Percentiles rank a stretch among this genome's conserved stretches.
Conservation (phyloP, 371 early-diverging fungal genomes). For the Mucor mucedo region DNA sequence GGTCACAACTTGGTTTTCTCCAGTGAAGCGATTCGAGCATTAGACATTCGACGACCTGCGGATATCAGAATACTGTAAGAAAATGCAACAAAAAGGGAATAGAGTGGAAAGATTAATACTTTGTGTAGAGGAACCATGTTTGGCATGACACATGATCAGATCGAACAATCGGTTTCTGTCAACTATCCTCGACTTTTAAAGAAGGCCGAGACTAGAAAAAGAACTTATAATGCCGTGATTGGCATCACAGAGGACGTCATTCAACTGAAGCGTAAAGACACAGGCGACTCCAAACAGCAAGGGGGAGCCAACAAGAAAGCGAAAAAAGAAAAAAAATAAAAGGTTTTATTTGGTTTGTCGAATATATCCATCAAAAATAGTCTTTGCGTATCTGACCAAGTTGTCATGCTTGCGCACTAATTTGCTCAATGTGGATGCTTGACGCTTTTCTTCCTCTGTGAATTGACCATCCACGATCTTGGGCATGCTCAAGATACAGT, state of each 20-base stretch:
- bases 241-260: slow-evolving; percentile 37
- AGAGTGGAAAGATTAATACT: not conserved
- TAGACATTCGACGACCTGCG: slow-evolving; percentile 83
- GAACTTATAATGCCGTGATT: slow-evolving; percentile 58
- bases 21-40: slow-evolving; percentile 76
- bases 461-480: slow-evolving; percentile 30
- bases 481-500: slow-evolving; percentile 55
- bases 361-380: slow-evolving; percentile 33
- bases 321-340: slow-evolving; percentile 18
- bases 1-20: slow-evolving; percentile 90
- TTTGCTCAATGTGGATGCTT: slow-evolving; percentile 48
- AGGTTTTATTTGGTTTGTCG: not conserved
- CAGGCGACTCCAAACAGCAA: not conserved
- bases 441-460: slow-evolving; percentile 42
- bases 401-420: slow-evolving; percentile 60
- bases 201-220: slow-evolving; percentile 66
- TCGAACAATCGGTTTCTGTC: slow-evolving; percentile 35
- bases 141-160: slow-evolving; percentile 46
- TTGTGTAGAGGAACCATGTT: slow-evolving; percentile 40
- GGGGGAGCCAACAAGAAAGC: slow-evolving; percentile 23
- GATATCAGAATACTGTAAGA: slow-evolving; percentile 87
- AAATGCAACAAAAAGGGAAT: not conserved
- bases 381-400: slow-evolving; percentile 55
- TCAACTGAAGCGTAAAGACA: slow-evolving; percentile 20
- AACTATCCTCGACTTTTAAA: slow-evolving; percentile 41